Base-by-base conservation (phyloP, 176 grass and related monocot genomes). In the Carex parvula region DNA sequence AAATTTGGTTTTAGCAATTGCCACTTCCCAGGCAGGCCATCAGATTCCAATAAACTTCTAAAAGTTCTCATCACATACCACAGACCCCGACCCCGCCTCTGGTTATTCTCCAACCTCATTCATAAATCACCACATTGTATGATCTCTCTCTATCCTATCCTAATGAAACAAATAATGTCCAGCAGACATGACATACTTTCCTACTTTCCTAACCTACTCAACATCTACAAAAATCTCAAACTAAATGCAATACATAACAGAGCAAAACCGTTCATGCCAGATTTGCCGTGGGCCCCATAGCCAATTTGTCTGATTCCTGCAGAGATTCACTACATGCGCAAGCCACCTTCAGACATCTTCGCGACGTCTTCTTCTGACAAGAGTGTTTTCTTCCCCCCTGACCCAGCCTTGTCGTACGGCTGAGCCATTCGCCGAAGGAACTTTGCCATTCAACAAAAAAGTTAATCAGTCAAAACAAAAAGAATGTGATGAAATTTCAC, bases 381-480 rank as follows among this genome's bases (percentile, higher is more conserved):
- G 15, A 95, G 90, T 0, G 96, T 95, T 60, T 99, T 99, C 83
- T 90, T 90, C 10, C 72, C 89, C 0, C 87, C 88, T 24, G 89
- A 88, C 32, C 96, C 96, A 0, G 88, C 79, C 89, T 90, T 99
- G 68, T 99, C 88, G 7, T 99, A 95, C 8, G 96, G 95, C 71
- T 98, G 95, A 0, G 95, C 93, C 96, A 95, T 98, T 85, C 91
- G 90, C 60, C 96, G 89, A 30, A 98, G 93, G 53, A 95, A 99
- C 96, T 99, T 24, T 41, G 9, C 10, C 17, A 68, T 0, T 58
- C 64, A 41, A 77, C 48, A 33, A 60, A 66, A 22, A 24, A 5
- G 33, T 60, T 32, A 35, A 53, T 39, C n/a, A 84, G 30, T 39
- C 69, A 65, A 64, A 0, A 81, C 57, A 53, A 79, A n/a, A 70